A percentile compares a stretch with the other conserved stretches of the same genome.
These are phyloP conservation scores for Chlorella sp. DNA, from an alignment of 139 green algal species.

Conservation along the genomic window DNA sequence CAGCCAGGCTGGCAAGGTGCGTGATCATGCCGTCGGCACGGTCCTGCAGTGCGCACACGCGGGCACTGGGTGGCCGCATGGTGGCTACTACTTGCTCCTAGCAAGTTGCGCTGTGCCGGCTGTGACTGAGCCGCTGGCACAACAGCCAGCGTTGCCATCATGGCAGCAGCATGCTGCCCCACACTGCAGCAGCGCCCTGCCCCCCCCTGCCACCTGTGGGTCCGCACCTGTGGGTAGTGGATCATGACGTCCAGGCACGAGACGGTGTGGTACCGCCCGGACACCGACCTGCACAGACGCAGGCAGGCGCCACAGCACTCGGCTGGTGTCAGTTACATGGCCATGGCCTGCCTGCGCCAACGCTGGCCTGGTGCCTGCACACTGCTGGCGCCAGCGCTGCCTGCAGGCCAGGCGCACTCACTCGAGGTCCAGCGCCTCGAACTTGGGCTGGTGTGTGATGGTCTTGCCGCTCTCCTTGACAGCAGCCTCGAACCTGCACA, in stretches of 20 bases:
- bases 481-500: constrained; percentile 27
- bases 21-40: constrained; percentile 90
- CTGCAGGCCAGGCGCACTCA: constrained; percentile 16
- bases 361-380: not conserved
- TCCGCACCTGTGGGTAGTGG: constrained; percentile 85
- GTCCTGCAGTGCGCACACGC: constrained; percentile 49
- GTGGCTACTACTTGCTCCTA: not conserved
- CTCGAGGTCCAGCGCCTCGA: constrained; percentile 88
- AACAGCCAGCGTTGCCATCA: too few species aligned
- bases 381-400: not conserved
- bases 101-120: not conserved
- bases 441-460: constrained; percentile 56
- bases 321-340: too few species aligned
- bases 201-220: too few species aligned
- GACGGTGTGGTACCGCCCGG: constrained; percentile 88
- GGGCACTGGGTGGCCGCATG: not conserved
- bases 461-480: constrained; percentile 7
- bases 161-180: not conserved
- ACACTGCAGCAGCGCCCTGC: not conserved
- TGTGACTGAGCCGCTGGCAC: not conserved
- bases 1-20: constrained; percentile 81
- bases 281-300: constrained; percentile 48
- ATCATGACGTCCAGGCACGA: constrained; percentile 99
- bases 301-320: too few species aligned
- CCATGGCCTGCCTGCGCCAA: too few species aligned